Percentiles rank a stretch among this genome's conserved stretches.
Evolutionary conservation across 257 asterid species (phyloP).

Genomic region (Salvia rosmarinus): DNA sequence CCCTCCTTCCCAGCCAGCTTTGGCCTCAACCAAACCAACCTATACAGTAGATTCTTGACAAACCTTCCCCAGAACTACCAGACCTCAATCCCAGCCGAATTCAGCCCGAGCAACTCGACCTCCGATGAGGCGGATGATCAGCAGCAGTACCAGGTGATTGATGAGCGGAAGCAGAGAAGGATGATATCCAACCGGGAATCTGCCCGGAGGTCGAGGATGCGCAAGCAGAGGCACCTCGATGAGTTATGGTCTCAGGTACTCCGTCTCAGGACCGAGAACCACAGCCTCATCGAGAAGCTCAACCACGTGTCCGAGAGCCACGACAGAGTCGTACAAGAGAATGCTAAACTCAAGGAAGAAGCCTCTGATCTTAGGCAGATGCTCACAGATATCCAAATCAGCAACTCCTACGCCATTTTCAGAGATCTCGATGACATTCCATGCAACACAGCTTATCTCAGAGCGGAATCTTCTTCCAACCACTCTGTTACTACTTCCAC

Average conservation of each 20-base stretch:
- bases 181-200: constrained; percentile 94
- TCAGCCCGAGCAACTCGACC: constrained; percentile 56
- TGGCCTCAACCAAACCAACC: constrained; percentile 46
- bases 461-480: constrained; percentile 61
- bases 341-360: constrained; percentile 67
- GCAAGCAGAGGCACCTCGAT: constrained; percentile 88
- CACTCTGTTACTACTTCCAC: constrained; percentile 45
- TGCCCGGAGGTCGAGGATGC: constrained; percentile 89
- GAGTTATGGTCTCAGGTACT: constrained; percentile 81
- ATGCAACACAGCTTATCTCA: constrained; percentile 66
- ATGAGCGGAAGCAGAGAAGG: constrained; percentile 78
- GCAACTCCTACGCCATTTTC: constrained; percentile 51
- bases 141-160: constrained; percentile 44
- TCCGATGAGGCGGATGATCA: constrained; percentile 79
- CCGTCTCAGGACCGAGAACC: constrained; percentile 68
- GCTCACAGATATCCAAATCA: constrained; percentile 56
- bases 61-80: constrained; percentile 43
- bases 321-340: constrained; percentile 62
- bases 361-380: constrained; percentile 66
- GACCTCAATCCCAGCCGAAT: constrained; percentile 37
- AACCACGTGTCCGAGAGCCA: constrained; percentile 61
- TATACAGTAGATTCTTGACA: constrained; percentile 41
- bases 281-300: constrained; percentile 57
- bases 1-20: constrained; percentile 49
- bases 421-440: constrained; percentile 62